These are phyloP conservation scores for Trichosporon inkin DNA, from an alignment of 1,284 basidiomycete species.

Conservation along the genomic window DNA sequence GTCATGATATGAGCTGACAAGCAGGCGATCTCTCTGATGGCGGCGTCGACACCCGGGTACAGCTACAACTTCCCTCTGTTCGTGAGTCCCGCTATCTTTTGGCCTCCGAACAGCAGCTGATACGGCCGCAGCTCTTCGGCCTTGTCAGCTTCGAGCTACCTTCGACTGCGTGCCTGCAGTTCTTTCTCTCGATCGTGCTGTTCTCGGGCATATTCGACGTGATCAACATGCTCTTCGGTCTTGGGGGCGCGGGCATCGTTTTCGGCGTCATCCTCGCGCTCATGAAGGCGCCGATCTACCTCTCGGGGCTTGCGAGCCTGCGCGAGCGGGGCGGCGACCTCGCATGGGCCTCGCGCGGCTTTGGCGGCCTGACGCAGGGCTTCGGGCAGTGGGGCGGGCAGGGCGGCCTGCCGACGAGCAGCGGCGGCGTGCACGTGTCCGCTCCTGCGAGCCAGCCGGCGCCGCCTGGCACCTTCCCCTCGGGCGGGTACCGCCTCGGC, in stretches of 20 bases:
- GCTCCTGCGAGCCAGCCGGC: background rate
- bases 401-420: slow-evolving; percentile 1
- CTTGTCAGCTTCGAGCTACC: slow-evolving; percentile 37
- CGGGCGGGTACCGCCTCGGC: slow-evolving; percentile 33
- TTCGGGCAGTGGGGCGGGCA: slow-evolving; percentile 6
- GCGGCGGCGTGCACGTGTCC: background rate
- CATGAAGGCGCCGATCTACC: slow-evolving; percentile 39
- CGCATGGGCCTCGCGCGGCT: slow-evolving; percentile 11
- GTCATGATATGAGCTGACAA: background rate
- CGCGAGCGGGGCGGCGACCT: slow-evolving; percentile 41
- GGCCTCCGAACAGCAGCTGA: background rate
- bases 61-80: slow-evolving; percentile 43
- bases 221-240: slow-evolving; percentile 21
- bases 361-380: slow-evolving; percentile 4
- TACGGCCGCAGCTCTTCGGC: slow-evolving; percentile 37
- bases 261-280: slow-evolving; percentile 26
- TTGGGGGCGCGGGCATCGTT: background rate
- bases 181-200: slow-evolving; percentile 36
- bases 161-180: slow-evolving; percentile 29
- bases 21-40: slow-evolving; percentile 31
- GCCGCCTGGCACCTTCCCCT: slow-evolving; percentile 26
- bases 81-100: slow-evolving; percentile 23
- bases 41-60: slow-evolving; percentile 20
- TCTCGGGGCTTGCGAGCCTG: slow-evolving; percentile 29
- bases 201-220: slow-evolving; percentile 38